Conservation (phyloP, 306 rosid genomes). For the Citrullus colocynthis region DNA sequence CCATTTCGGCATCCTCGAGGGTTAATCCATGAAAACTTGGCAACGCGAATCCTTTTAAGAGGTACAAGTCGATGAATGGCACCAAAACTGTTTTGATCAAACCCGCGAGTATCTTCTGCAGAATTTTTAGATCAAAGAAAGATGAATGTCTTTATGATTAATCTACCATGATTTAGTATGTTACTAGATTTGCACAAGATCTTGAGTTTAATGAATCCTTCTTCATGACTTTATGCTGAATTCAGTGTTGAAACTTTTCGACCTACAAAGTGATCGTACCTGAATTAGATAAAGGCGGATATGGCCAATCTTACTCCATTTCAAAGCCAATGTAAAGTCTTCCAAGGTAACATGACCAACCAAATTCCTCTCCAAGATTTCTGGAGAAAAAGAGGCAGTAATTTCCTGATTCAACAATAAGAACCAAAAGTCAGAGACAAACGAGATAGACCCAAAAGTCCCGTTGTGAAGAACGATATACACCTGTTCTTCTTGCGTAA, state of each 20-base stretch:
- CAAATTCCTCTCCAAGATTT: conserved; percentile 33
- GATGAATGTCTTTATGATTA: background rate
- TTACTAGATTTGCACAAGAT: background rate
- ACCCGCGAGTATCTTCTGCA: conserved; percentile 44
- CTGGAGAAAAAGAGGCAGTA: conserved; percentile 39
- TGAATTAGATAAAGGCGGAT: conserved; percentile 45
- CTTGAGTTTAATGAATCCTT: background rate
- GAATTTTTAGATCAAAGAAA: conserved; percentile 5
- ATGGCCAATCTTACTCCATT: conserved; percentile 83
- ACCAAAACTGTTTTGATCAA: conserved; percentile 34
- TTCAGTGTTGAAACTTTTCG: too few species aligned
- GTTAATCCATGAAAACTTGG: conserved; percentile 40
- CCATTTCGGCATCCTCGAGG: conserved; percentile 36
- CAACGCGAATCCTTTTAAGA: conserved; percentile 44
- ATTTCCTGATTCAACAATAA: conserved; percentile 45
- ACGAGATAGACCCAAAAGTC: background rate
- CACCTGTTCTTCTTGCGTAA: background rate
- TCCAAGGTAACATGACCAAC: conserved; percentile 39
- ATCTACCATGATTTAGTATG: background rate
- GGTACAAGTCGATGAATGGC: conserved; percentile 38
- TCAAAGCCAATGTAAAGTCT: conserved; percentile 35
- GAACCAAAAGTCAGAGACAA: background rate
- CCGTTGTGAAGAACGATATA: too few species aligned
- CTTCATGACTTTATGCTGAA: background rate
- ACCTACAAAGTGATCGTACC: conserved; percentile 21